Evolutionary conservation across 257 asterid genomes (phyloP), one percentile per base, ranked within the genome.

Genomic region (Nicotiana otophora): DNA sequence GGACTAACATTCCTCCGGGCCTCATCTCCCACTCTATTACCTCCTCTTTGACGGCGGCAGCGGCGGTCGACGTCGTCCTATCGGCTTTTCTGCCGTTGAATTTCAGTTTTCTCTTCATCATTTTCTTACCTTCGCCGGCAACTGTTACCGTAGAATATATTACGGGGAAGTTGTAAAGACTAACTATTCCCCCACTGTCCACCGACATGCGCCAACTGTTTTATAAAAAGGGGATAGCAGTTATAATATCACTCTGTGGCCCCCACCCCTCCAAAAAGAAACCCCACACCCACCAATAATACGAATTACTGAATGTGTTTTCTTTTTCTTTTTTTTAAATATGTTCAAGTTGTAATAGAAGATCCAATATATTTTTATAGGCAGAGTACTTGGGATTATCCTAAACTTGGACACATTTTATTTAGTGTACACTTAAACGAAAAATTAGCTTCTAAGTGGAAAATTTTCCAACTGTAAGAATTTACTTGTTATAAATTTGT

Each of bases 1-100:
- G 97, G 64, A 92, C 97, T 77, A 92, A 89, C 97, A 92, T 90
- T 62, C 97, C 95, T 11, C 97, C 90, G 1, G 97, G 97, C 26
- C 95, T 86, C 92, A 86, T 83, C 86, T 92, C 97, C 89, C 95
- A 92, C 81, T 86, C 88, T 10, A 88, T 90, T n/a, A 83, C 90
- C 19, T 87, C 92, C 7, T 84, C 89, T 4, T 70, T 53, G 16
- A 72, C 55, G 51, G 62, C 80, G 4, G 86, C 60, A n/a, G 81
- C 83, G 33, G 90, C 30, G 51, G 87, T 48, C 55, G 82, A 60
- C 28, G 68, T 66, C 20, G 62, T 74, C 19, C 11, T 36, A 17
- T 20, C 91, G 7, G 82, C 67, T 77, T 85, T 81, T 77, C 83
- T 80, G 5, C 42, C 63, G 7, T 68, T 86, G 80, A 90, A 83